These are phyloP conservation scores for Termitomyces sp. DNA, from an alignment of 768 basidiomycete genomes.

Conservation along the genomic window DNA sequence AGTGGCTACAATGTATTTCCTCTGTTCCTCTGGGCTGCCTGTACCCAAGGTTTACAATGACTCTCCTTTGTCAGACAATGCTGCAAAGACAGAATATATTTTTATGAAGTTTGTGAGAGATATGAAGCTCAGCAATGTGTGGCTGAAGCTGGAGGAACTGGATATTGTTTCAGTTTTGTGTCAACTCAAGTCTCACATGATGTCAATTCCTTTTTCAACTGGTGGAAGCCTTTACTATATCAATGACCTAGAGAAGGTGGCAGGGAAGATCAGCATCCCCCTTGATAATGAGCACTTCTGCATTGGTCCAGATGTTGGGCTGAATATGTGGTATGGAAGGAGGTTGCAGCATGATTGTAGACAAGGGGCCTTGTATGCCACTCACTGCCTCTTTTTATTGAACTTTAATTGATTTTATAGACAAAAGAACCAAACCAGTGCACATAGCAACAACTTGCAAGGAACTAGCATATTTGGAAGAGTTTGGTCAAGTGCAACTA, in stretches of 20 bases:
- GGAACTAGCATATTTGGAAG: not conserved
- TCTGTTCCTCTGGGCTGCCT: conserved; percentile 13
- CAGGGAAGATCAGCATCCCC: not conserved
- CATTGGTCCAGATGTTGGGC: too few relatives aligned
- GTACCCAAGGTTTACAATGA: conserved; percentile 1
- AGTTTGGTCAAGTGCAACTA: not conserved
- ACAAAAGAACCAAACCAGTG: not conserved
- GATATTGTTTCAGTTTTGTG: too few relatives aligned
- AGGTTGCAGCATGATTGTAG: not conserved
- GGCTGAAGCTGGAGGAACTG: too few relatives aligned
- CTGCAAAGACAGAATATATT: not conserved
- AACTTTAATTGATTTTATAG: not conserved
- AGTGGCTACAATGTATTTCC: conserved; percentile 17
- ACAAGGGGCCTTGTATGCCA: not conserved
- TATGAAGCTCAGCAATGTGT: too few relatives aligned
- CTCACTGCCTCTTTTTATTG: not conserved
- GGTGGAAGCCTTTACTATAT: not conserved
- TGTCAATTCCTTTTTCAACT: not conserved
- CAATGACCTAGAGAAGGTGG: not conserved
- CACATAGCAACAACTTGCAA: not conserved
- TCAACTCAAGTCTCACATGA: not conserved
- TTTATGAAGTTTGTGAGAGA: not conserved
- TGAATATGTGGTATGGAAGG: not conserved
- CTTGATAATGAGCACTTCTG: not conserved
- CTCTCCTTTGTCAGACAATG: conserved; percentile 4